Evolutionary conservation across 1,139 yeast species (phyloP).

Genomic region (Candida sojae): DNA sequence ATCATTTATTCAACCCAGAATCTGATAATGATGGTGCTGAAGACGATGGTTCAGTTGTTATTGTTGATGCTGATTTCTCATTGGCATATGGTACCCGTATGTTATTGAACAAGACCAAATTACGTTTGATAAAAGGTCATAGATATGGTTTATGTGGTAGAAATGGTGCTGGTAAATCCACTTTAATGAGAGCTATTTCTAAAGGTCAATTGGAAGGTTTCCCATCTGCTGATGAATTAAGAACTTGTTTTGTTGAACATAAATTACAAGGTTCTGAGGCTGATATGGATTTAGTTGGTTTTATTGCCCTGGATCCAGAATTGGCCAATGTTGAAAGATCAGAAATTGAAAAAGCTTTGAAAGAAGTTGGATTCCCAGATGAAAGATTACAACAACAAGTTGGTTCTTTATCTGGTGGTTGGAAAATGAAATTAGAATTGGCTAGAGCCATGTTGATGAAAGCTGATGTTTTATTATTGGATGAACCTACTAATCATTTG

Average conservation of each 20-base stretch:
- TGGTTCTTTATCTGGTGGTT: slow-evolving; percentile 96
- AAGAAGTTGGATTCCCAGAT: slow-evolving; percentile 86
- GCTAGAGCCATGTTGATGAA: slow-evolving; percentile 98
- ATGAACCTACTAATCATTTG: slow-evolving; percentile 98
- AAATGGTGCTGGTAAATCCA: slow-evolving; percentile 98
- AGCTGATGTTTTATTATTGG: slow-evolving; percentile 91
- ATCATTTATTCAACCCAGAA: slow-evolving; percentile 67
- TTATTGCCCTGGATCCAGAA: slow-evolving; percentile 91
- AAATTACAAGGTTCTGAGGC: slow-evolving; percentile 95
- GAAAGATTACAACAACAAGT: slow-evolving; percentile 88
- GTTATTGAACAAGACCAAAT: slow-evolving; percentile 88
- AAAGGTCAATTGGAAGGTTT: slow-evolving; percentile 98
- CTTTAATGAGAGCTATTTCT: slow-evolving; percentile 95
- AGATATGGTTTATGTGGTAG: slow-evolving; percentile 98
- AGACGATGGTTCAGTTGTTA: slow-evolving; percentile 69
- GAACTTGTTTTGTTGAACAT: slow-evolving; percentile 97
- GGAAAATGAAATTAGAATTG: slow-evolving; percentile 98
- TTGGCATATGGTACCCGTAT: slow-evolving; percentile 97
- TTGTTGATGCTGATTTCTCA: slow-evolving; percentile 93
- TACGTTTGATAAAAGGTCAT: slow-evolving; percentile 89
- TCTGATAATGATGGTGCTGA: slow-evolving; percentile 62
- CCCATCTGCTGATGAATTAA: slow-evolving; percentile 84
- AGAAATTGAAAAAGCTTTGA: slow-evolving; percentile 75
- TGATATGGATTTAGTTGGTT: slow-evolving; percentile 81
- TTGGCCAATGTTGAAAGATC: slow-evolving; percentile 60